Conservation (phyloP, 805 yeast species). For the Candida maltosa region DNA sequence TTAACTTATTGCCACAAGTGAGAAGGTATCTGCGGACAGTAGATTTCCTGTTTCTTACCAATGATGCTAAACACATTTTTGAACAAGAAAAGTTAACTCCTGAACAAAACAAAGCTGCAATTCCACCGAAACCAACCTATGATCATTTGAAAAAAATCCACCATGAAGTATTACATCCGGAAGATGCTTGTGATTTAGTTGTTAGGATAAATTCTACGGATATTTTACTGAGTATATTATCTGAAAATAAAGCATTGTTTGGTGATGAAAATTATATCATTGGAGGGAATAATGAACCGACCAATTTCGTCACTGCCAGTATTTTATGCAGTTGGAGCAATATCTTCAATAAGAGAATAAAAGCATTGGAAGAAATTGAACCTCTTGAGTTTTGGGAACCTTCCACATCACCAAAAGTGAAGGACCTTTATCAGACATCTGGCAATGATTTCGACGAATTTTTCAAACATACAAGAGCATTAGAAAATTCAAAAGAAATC, state of each 20-base stretch:
- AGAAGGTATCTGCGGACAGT: no score
- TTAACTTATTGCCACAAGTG: no score
- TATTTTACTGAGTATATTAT: constrained; percentile 24
- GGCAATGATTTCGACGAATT: constrained; percentile 8
- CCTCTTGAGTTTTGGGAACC: no score
- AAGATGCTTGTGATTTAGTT: constrained; percentile 30
- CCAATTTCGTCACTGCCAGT: constrained; percentile 24
- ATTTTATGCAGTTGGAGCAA: constrained; percentile 28
- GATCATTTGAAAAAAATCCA: constrained; percentile 14
- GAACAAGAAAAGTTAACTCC: constrained; percentile 25
- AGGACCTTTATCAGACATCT: no score
- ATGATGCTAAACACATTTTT: constrained; percentile 22
- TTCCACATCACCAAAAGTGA: no score
- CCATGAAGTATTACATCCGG: constrained; percentile 31
- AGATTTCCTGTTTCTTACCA: constrained; percentile 23
- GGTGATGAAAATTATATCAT: constrained; percentile 19
- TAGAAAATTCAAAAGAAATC: constrained; percentile 13
- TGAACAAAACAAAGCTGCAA: constrained; percentile 29
- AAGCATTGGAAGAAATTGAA: constrained; percentile 9
- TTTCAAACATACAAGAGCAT: constrained; percentile 12
- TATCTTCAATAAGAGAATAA: constrained; percentile 19
- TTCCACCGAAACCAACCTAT: constrained; percentile 26
- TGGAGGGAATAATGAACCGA: constrained; percentile 1
- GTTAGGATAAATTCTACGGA: constrained; percentile 27
- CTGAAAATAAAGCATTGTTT: constrained; percentile 23